Conservation (phyloP, 106 monocot genomes). For the Apostasia ramifera region DNA sequence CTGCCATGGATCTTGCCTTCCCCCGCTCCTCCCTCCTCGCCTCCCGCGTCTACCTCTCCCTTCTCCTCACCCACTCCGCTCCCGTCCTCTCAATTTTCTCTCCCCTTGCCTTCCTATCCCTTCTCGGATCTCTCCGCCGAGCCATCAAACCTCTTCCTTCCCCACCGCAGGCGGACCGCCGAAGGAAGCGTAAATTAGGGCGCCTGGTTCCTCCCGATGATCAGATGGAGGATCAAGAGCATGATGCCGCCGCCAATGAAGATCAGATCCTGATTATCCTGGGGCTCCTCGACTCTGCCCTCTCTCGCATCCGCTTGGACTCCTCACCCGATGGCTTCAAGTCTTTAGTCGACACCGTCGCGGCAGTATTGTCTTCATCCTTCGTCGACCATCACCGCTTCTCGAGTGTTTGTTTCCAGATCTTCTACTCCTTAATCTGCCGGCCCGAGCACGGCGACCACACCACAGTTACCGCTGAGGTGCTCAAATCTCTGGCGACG, state of each 20-base stretch:
- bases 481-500: conserved; percentile 39
- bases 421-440: conserved; percentile 38
- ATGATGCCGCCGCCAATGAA: not conserved
- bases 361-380: conserved; percentile 19
- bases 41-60: conserved; percentile 54
- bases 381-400: conserved; percentile 10
- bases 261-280: conserved; percentile 32
- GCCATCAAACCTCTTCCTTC: conserved; percentile 16
- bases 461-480: conserved; percentile 28
- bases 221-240: not conserved
- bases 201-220: not conserved
- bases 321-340: conserved; percentile 40
- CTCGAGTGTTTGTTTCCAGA: conserved; percentile 43
- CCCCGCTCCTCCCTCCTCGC: conserved; percentile 42
- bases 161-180: conserved; percentile 6
- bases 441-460: conserved; percentile 57
- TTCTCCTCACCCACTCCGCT: conserved; percentile 53
- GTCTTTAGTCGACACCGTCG: conserved; percentile 55
- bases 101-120: conserved; percentile 60
- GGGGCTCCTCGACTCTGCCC: conserved; percentile 29
- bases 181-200: conserved; percentile 14
- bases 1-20: conserved; percentile 46
- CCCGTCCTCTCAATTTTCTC: conserved; percentile 60
- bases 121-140: conserved; percentile 71
- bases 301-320: conserved; percentile 46